phyloP scores from a whole-genome alignment of 257 asterid genomes.

The Nicotiana obtusifolia region DNA sequence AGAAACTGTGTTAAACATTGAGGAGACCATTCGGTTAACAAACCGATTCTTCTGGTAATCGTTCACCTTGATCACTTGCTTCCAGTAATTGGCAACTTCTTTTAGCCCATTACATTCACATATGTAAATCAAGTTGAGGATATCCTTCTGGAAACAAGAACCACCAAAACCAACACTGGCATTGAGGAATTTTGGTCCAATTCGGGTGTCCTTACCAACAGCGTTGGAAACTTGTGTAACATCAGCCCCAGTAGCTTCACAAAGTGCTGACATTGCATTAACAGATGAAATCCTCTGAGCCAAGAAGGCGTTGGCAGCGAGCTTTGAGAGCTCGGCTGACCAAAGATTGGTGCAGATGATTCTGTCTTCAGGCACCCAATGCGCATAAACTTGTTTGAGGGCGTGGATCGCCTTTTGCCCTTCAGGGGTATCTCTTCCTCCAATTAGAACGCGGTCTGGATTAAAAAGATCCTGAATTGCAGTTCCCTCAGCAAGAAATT shows the following conservation, averaged over 20 bases:
- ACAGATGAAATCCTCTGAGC: slow-evolving; percentile 62
- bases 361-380: slow-evolving; percentile 55
- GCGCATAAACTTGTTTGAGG: slow-evolving; percentile 44
- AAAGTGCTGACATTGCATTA: slow-evolving; percentile 38
- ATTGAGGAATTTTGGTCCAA: slow-evolving; percentile 50
- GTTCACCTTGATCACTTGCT: slow-evolving; percentile 45
- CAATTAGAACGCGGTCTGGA: slow-evolving; percentile 58
- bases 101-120: slow-evolving; percentile 49
- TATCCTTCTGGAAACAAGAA: slow-evolving; percentile 54
- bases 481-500: slow-evolving; percentile 62
- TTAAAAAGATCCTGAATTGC: slow-evolving; percentile 47
- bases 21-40: slow-evolving; percentile 37
- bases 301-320: slow-evolving; percentile 66
- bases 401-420: slow-evolving; percentile 44
- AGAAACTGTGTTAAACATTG: slow-evolving; percentile 51
- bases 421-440: slow-evolving; percentile 48
- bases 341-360: slow-evolving; percentile 51
- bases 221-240: slow-evolving; percentile 38
- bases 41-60: slow-evolving; percentile 47
- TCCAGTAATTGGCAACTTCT: slow-evolving; percentile 50
- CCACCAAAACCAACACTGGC: slow-evolving; percentile 57
- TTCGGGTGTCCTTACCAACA: slow-evolving; percentile 40
- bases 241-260: slow-evolving; percentile 47
- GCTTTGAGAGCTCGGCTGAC: slow-evolving; percentile 67
- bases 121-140: slow-evolving; percentile 40